Evolutionary conservation across 116 monocot species (phyloP).

Genomic region (Thalassia testudinum): DNA sequence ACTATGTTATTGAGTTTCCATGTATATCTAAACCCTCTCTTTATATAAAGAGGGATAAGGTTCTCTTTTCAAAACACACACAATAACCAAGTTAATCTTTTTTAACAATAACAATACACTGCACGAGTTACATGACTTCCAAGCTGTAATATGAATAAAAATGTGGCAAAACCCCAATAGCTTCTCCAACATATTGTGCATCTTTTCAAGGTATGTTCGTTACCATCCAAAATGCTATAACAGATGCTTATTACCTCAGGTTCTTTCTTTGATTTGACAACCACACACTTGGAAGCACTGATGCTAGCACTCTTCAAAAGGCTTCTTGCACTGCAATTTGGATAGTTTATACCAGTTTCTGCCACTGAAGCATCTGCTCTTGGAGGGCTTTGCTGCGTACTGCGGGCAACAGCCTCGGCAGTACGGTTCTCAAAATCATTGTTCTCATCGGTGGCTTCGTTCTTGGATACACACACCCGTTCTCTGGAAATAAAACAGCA

Average conservation of each 20-base stretch:
- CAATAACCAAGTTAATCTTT: too few relatives aligned
- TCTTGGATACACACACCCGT: slow-evolving; percentile 48
- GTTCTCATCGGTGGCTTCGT: slow-evolving; percentile 24
- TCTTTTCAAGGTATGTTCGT: too few relatives aligned
- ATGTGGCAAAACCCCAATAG: too few relatives aligned
- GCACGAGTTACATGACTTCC: too few relatives aligned
- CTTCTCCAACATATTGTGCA: too few relatives aligned
- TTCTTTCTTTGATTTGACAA: slow-evolving; percentile 33
- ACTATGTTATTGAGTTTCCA: too few relatives aligned
- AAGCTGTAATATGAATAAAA: too few relatives aligned
- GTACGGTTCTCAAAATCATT: slow-evolving; percentile 35
- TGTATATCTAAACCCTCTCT: too few relatives aligned
- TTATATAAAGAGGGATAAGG: too few relatives aligned
- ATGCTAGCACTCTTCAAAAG: slow-evolving; percentile 77
- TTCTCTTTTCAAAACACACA: too few relatives aligned
- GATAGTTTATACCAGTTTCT: slow-evolving; percentile 31
- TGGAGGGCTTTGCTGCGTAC: slow-evolving; percentile 40
- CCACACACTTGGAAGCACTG: slow-evolving; percentile 67
- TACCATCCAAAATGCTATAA: too few relatives aligned
- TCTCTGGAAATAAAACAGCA: slow-evolving; percentile 24
- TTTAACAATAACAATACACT: too few relatives aligned
- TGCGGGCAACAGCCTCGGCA: slow-evolving; percentile 27
- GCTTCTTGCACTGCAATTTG: slow-evolving; percentile 28
- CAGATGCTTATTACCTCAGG: slow-evolving; percentile 56
- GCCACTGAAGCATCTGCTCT: slow-evolving; percentile 2